Evolutionary conservation across 192 early-diverging fungal species (phyloP).

Genomic region (Coemansia sp.): DNA sequence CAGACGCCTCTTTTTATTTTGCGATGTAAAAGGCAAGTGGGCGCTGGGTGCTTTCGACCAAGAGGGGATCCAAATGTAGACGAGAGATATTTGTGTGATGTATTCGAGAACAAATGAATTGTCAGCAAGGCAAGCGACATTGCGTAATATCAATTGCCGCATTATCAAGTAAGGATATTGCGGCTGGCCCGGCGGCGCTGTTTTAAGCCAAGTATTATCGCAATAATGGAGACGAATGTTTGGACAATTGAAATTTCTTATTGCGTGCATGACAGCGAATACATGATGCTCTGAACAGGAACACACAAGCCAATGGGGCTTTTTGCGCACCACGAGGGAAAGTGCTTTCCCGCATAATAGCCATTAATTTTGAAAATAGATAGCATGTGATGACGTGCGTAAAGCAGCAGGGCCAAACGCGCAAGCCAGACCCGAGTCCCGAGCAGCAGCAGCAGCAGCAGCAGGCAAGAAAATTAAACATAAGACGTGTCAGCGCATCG

Average conservation of each 20-base stretch:
- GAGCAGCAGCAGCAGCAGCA: background rate
- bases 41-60: background rate
- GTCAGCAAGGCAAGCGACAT: background rate
- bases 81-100: background rate
- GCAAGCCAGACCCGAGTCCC: constrained; percentile 4
- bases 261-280: background rate
- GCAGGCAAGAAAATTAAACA: background rate
- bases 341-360: background rate
- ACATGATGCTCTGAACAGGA: background rate
- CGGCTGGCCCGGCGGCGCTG: background rate
- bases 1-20: constrained; percentile 1
- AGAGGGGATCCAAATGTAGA: background rate
- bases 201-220: background rate
- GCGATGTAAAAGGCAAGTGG: background rate
- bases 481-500: background rate
- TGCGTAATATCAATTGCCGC: background rate
- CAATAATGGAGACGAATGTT: background rate
- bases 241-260: background rate
- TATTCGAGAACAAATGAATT: background rate
- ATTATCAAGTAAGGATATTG: background rate
- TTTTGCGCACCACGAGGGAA: background rate
- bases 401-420: constrained; percentile 1
- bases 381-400: constrained; percentile 9
- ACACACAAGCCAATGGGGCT: background rate
- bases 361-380: background rate